phyloP scores from a whole-genome alignment of 169 alveolate genomes.

The Eimeria necatrix region DNA sequence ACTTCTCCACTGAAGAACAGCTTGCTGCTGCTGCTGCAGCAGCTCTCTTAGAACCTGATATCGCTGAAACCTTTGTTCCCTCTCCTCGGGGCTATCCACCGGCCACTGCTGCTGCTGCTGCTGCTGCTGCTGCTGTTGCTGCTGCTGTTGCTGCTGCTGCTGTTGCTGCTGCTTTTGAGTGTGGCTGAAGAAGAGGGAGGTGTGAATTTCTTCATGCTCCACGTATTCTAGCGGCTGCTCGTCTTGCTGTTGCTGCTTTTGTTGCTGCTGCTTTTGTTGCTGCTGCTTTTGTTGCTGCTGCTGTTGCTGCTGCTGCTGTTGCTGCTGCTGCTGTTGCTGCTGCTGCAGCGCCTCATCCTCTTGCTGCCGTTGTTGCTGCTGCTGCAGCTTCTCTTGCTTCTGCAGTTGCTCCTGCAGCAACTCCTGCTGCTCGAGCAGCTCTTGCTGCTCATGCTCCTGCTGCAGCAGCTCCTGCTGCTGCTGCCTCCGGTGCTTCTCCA shows the following conservation, averaged over 20 bases:
- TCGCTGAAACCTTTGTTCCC: neutral
- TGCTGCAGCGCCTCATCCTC: neutral
- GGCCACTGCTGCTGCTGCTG: neutral
- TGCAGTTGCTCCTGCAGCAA: neutral
- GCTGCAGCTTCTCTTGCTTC: neutral
- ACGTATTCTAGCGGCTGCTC: too few relatives aligned
- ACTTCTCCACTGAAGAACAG: neutral
- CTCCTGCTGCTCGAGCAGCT: neutral
- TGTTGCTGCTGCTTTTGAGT: neutral
- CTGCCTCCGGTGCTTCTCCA: neutral
- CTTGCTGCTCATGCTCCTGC: neutral
- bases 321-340: conserved; percentile 12
- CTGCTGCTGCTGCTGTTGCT: conserved; percentile 27
- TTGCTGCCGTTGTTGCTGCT: neutral
- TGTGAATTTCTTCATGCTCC: too few relatives aligned
- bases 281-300: neutral
- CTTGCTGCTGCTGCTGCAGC: neutral
- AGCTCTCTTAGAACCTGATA: neutral
- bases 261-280: conserved; percentile 16
- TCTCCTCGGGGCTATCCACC: neutral
- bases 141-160: neutral
- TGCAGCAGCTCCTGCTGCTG: conserved; percentile 49
- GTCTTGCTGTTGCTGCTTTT: neutral
- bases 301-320: neutral
- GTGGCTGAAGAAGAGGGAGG: too few relatives aligned